A percentile compares a stretch with the other conserved stretches of the same genome.
These are phyloP conservation scores for Amesomyces nigricolor DNA, from an alignment of 2,329 filamentous ascomycete genomes.

Conservation along the genomic window DNA sequence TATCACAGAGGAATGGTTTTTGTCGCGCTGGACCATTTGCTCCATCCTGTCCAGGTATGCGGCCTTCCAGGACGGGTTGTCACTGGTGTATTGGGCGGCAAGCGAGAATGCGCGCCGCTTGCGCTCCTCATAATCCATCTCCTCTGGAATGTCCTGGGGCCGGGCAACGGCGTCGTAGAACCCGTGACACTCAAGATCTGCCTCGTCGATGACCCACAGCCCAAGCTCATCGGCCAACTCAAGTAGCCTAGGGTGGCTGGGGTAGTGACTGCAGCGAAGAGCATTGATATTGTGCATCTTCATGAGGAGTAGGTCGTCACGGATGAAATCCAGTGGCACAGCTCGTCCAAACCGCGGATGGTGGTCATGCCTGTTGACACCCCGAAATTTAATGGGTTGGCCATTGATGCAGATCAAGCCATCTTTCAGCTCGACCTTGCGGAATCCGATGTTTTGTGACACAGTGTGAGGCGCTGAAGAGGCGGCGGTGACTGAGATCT, in stretches of 20 bases:
- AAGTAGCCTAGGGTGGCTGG: conserved; percentile 55
- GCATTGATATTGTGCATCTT: conserved; percentile 68
- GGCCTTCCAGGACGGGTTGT: conserved; percentile 55
- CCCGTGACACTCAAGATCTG: conserved; percentile 49
- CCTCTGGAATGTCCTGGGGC: conserved; percentile 48
- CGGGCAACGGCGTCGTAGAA: conserved; percentile 47
- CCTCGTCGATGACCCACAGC: conserved; percentile 53
- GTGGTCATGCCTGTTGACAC: conserved; percentile 66
- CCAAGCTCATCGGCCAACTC: conserved; percentile 61
- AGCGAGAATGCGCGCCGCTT: conserved; percentile 50
- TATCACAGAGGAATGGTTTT: conserved; percentile 65
- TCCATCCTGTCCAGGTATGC: conserved; percentile 63
- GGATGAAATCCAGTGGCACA: conserved; percentile 57
- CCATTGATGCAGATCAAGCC: conserved; percentile 60
- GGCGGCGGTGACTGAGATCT: conserved; percentile 35
- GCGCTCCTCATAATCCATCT: conserved; percentile 54
- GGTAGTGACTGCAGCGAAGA: conserved; percentile 63
- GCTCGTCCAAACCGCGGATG: conserved; percentile 58
- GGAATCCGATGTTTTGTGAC: conserved; percentile 56
- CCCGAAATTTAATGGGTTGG: conserved; percentile 53
- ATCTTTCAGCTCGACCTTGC: conserved; percentile 56
- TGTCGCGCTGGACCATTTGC: conserved; percentile 61
- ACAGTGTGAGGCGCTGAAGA: conserved; percentile 35
- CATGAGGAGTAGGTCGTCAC: conserved; percentile 59
- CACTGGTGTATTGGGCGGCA: conserved; percentile 53